Base-by-base conservation (phyloP, 1,284 basidiomycete genomes). In the Fistulinella cinereoalba region DNA sequence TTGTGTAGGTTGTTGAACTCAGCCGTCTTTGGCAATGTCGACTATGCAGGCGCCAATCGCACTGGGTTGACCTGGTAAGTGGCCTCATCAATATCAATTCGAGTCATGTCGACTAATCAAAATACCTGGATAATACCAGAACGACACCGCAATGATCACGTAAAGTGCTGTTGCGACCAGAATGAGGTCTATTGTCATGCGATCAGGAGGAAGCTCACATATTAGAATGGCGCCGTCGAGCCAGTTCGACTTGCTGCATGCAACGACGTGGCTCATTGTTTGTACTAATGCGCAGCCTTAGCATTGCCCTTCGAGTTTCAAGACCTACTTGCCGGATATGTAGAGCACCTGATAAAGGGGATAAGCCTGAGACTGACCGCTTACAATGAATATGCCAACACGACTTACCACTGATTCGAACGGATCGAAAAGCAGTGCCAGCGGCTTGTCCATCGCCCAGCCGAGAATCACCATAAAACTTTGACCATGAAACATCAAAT, bases 191-290 rank as follows among this genome's bases (percentile, higher is more conserved):
- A 10, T 22, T 25, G 13, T 13, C 23, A 13, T 16, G 1, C 6
- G 15, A 15, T 10, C 21, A 2, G 22, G 16, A 22, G 28, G 37
- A 36, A 39, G 65, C 75, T 59, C 60, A 84, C 82, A 76, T 71
- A 89, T 84, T 15, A 89, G 69, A 56, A 89, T 81, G 58, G 83
- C 74, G 4, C 86, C 86, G 61, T 88, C 84, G 0, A 87, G 69
- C 81, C 87, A 93, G 64, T 92, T 92, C 4, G 88, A 90, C 63
- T 89, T 85, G 24, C 89, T 91, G 62, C 93, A 89, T 43, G 81
- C 77, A 6, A 92, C 83, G 37, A 88, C 84, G 52, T 90, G 85
- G 52, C 85, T 88, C 73, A 93, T 87, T 9, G 88, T 83, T 54
- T 91, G 72, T 16, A 93, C 84, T 65, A 39, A 24, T 29, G 32